These are phyloP conservation scores for Scheffersomyces stipitis DNA, from an alignment of 805 yeast species.

Conservation along the genomic window DNA sequence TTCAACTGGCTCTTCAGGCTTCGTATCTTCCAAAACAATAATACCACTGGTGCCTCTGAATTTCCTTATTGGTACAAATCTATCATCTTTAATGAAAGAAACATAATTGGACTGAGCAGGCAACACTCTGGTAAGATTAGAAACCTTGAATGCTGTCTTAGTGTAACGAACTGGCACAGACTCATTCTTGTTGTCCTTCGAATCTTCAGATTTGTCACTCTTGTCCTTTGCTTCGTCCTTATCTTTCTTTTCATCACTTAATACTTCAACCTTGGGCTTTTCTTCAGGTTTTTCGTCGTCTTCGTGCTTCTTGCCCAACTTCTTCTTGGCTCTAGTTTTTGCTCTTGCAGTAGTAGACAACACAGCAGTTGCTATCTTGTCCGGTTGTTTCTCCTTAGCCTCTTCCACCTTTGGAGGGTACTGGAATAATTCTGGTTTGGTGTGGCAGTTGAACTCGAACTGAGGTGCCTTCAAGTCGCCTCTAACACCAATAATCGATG, in stretches of 20 bases:
- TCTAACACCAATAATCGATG: slow-evolving; percentile 83
- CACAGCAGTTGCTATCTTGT: slow-evolving; percentile 89
- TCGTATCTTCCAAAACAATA: slow-evolving; percentile 65
- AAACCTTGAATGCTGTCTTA: slow-evolving; percentile 65
- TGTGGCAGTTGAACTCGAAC: slow-evolving; percentile 75
- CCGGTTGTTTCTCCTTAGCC: slow-evolving; percentile 77
- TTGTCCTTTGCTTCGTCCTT: slow-evolving; percentile 15
- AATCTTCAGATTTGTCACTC: slow-evolving; percentile 12
- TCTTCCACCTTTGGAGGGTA: slow-evolving; percentile 90
- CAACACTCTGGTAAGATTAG: slow-evolving; percentile 82
- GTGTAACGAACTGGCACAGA: slow-evolving; percentile 51
- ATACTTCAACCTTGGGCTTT: slow-evolving; percentile 9
- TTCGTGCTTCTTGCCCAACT: slow-evolving; percentile 51
- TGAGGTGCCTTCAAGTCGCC: slow-evolving; percentile 81
- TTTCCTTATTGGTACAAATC: slow-evolving; percentile 82
- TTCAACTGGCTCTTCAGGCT: slow-evolving; percentile 59
- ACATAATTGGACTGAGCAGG: slow-evolving; percentile 87
- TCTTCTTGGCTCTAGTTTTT: slow-evolving; percentile 84
- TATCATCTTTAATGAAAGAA: slow-evolving; percentile 62
- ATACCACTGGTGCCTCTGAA: slow-evolving; percentile 70
- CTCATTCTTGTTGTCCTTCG: slow-evolving; percentile 32
- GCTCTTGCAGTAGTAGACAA: slow-evolving; percentile 92
- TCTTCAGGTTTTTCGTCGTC: slow-evolving; percentile 29
- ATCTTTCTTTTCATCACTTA: slow-evolving; percentile 13
- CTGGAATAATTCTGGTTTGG: slow-evolving; percentile 75